These are phyloP conservation scores for Trichoderma brevicompactum DNA, from an alignment of 2,329 filamentous ascomycete species.

Conservation along the genomic window DNA sequence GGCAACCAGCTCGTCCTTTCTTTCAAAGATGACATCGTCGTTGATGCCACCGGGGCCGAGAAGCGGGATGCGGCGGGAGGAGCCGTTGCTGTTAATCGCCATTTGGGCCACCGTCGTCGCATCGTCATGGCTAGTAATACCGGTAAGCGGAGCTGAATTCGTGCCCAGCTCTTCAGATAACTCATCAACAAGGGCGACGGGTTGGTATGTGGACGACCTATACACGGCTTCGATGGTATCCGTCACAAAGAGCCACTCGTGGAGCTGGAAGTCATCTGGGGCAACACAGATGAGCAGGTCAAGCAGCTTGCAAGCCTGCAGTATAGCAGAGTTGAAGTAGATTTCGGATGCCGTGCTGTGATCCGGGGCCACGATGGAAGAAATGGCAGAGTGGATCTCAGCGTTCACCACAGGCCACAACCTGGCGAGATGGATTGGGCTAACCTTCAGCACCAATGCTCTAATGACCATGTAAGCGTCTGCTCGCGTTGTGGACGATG, in stretches of 20 bases:
- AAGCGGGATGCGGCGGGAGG: slow-evolving; percentile 52
- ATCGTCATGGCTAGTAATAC: slow-evolving; percentile 43
- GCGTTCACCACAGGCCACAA: slow-evolving; percentile 90
- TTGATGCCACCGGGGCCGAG: slow-evolving; percentile 58
- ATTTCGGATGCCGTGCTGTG: slow-evolving; percentile 67
- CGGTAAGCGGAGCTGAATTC: slow-evolving; percentile 35
- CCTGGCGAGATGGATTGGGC: slow-evolving; percentile 76
- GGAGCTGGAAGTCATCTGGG: slow-evolving; percentile 96
- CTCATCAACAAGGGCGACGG: slow-evolving; percentile 81
- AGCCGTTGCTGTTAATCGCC: slow-evolving; percentile 42
- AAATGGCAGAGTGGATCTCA: slow-evolving; percentile 80
- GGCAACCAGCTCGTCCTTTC: slow-evolving; percentile 70
- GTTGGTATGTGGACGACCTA: slow-evolving; percentile 68
- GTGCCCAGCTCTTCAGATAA: slow-evolving; percentile 75
- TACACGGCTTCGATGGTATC: slow-evolving; percentile 98
- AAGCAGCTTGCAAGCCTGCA: slow-evolving; percentile 93
- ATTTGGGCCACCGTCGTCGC: slow-evolving; percentile 42
- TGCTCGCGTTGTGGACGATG: slow-evolving; percentile 84
- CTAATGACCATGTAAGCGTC: slow-evolving; percentile 90
- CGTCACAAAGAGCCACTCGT: slow-evolving; percentile 96
- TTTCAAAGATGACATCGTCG: slow-evolving; percentile 61
- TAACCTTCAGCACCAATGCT: slow-evolving; percentile 78
- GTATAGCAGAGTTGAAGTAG: slow-evolving; percentile 74
- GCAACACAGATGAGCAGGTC: slow-evolving; percentile 84
- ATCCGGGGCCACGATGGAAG: slow-evolving; percentile 71